Evolutionary conservation across 148 eudicot genomes (phyloP).

Genomic region (Talinum fruticosum): DNA sequence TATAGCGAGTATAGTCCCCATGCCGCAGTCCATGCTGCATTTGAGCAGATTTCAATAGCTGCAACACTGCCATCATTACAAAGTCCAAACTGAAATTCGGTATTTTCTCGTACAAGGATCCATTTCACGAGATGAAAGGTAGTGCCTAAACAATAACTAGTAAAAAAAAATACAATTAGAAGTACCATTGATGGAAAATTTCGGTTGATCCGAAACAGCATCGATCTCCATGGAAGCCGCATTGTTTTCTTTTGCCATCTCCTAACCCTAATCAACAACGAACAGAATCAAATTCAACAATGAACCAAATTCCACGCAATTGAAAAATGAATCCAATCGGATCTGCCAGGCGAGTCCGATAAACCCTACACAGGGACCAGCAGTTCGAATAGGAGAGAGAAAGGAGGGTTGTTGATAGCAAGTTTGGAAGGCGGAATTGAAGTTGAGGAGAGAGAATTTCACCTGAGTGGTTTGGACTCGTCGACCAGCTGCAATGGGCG

Average conservation of each 20-base stretch:
- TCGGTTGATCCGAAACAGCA: slow-evolving; percentile 56
- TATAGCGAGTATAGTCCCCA: slow-evolving; percentile 59
- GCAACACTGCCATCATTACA: slow-evolving; percentile 54
- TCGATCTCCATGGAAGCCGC: slow-evolving; percentile 79
- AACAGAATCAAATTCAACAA: not conserved
- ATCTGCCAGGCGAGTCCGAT: not conserved
- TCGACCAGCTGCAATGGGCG: not conserved
- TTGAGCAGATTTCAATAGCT: slow-evolving; percentile 84
- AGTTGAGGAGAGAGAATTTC: not conserved
- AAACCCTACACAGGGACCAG: not conserved
- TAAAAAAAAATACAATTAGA: not conserved
- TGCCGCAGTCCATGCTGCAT: slow-evolving; percentile 96
- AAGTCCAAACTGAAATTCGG: not conserved
- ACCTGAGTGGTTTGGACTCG: not conserved
- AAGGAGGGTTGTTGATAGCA: not conserved
- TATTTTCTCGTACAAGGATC: not conserved
- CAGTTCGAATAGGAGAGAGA: not conserved
- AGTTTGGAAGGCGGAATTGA: not conserved
- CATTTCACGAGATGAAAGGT: not conserved
- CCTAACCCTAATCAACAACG: slow-evolving; percentile 3
- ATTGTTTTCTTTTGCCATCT: slow-evolving; percentile 60
- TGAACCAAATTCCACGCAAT: not conserved
- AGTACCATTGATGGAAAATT: slow-evolving; percentile 73
- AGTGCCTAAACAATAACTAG: not conserved
- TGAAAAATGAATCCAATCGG: not conserved